Percentiles rank a stretch among this genome's conserved stretches.
Evolutionary conservation across 2,329 filamentous ascomycete species (phyloP).

Genomic region (Blumeria hordei): DNA sequence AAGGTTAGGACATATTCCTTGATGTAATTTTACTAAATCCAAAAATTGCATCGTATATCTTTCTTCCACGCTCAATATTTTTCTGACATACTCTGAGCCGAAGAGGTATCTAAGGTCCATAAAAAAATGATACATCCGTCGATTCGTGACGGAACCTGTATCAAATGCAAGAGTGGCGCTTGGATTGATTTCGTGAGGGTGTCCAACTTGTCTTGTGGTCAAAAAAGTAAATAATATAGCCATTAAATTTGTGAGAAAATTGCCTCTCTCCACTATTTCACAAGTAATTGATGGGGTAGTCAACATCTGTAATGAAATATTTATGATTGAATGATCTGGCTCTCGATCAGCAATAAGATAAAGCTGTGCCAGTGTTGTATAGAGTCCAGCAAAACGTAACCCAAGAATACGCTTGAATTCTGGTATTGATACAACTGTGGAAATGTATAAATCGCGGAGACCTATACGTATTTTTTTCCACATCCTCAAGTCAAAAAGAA

Average conservation of each 20-base stretch:
- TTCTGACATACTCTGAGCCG: constrained; percentile 67
- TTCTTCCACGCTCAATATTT: constrained; percentile 57
- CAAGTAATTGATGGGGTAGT: constrained; percentile 92
- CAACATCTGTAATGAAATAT: constrained; percentile 84
- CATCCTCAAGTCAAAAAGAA: constrained; percentile 80
- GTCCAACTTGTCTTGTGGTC: constrained; percentile 83
- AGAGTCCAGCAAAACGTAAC: constrained; percentile 79
- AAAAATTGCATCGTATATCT: constrained; percentile 86
- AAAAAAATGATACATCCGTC: constrained; percentile 95
- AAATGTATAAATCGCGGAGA: constrained; percentile 81
- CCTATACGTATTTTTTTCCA: constrained; percentile 92
- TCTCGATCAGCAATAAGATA: constrained; percentile 92
- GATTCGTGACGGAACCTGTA: constrained; percentile 79
- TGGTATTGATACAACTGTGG: constrained; percentile 82
- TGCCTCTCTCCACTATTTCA: constrained; percentile 82
- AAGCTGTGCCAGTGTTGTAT: constrained; percentile 77
- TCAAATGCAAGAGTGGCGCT: constrained; percentile 80
- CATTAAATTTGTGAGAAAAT: constrained; percentile 86
- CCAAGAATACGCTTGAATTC: constrained; percentile 89
- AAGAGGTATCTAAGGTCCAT: constrained; percentile 81
- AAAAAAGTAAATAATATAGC: constrained; percentile 95
- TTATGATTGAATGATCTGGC: constrained; percentile 95
- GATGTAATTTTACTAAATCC: constrained; percentile 84
- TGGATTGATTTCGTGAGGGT: constrained; percentile 70
- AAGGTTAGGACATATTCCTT: constrained; percentile 88